Evolutionary conservation across 768 basidiomycete genomes (phyloP).

Genomic region (Cyclocybe cylindracea): DNA sequence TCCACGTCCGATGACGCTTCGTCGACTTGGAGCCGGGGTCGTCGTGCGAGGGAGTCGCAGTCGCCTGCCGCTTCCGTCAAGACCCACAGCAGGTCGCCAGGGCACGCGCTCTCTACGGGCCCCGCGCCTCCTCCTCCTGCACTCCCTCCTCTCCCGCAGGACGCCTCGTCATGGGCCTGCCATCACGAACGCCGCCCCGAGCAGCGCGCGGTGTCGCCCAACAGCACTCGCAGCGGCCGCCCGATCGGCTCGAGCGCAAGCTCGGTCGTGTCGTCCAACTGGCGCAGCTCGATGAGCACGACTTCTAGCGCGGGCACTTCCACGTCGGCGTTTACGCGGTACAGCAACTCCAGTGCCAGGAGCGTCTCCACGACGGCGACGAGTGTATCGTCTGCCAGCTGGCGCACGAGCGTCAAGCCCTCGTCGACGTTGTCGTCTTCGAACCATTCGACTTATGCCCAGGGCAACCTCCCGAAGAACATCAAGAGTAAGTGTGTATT

Average conservation of each 20-base stretch:
- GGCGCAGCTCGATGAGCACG: constrained; percentile 78
- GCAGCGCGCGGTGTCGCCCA: constrained; percentile 58
- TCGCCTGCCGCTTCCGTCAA: constrained; percentile 12
- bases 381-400: constrained; percentile 72
- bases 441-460: constrained; percentile 21
- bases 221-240: constrained; percentile 51
- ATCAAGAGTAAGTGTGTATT: constrained; percentile 69
- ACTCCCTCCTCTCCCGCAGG: too few relatives aligned
- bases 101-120: constrained; percentile 26
- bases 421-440: constrained; percentile 28
- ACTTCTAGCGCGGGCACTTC: constrained; percentile 69
- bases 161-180: constrained; percentile 24
- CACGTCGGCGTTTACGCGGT: constrained; percentile 74
- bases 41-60: constrained; percentile 32
- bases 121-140: constrained; percentile 12
- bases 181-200: constrained; percentile 27
- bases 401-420: constrained; percentile 57
- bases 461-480: constrained; percentile 57
- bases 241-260: constrained; percentile 58
- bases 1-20: constrained; percentile 39
- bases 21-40: constrained; percentile 51
- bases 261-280: constrained; percentile 67
- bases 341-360: constrained; percentile 72
- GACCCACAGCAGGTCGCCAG: constrained; percentile 27
- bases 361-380: constrained; percentile 83